Evolutionary conservation across 1,139 yeast genomes (phyloP).

Genomic region (Hemisphaericaspora xylofermentans): DNA sequence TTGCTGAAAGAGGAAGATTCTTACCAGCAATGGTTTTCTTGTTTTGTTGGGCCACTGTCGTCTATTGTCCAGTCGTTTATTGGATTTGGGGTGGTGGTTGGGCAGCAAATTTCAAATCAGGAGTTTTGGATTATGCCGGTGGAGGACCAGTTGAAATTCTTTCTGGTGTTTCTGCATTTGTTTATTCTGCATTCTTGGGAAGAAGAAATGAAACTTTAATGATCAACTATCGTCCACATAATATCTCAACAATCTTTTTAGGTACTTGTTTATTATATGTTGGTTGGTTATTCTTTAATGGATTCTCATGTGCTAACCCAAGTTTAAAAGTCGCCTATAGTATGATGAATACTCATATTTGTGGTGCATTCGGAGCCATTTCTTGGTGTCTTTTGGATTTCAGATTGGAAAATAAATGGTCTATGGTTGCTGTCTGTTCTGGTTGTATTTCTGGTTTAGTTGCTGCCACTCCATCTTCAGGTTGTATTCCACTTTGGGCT

Average conservation of each 20-base stretch:
- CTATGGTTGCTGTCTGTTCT: slow-evolving; percentile 92
- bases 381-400: slow-evolving; percentile 91
- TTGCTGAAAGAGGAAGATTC: slow-evolving; percentile 88
- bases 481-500: slow-evolving; percentile 89
- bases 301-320: slow-evolving; percentile 71
- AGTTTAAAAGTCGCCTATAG: slow-evolving; percentile 74
- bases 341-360: slow-evolving; percentile 85
- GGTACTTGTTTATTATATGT: slow-evolving; percentile 66
- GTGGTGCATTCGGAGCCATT: slow-evolving; percentile 89
- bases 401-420: slow-evolving; percentile 86
- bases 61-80: slow-evolving; percentile 88
- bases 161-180: slow-evolving; percentile 89
- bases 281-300: slow-evolving; percentile 91
- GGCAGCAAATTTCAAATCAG: slow-evolving; percentile 75
- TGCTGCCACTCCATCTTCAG: slow-evolving; percentile 95
- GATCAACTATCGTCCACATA: slow-evolving; percentile 92
- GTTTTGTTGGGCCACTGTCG: slow-evolving; percentile 87
- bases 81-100: slow-evolving; percentile 98
- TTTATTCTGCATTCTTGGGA: slow-evolving; percentile 79
- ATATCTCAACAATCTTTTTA: slow-evolving; percentile 79
- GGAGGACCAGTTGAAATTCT: slow-evolving; percentile 97
- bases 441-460: slow-evolving; percentile 94
- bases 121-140: slow-evolving; percentile 94
- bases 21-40: slow-evolving; percentile 81
- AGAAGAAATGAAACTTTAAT: slow-evolving; percentile 78